A percentile compares a stretch with the other conserved stretches of the same genome.
phyloP scores from a whole-genome alignment of 2,329 filamentous ascomycete species.

The Aspergillus pseudotamarii region DNA sequence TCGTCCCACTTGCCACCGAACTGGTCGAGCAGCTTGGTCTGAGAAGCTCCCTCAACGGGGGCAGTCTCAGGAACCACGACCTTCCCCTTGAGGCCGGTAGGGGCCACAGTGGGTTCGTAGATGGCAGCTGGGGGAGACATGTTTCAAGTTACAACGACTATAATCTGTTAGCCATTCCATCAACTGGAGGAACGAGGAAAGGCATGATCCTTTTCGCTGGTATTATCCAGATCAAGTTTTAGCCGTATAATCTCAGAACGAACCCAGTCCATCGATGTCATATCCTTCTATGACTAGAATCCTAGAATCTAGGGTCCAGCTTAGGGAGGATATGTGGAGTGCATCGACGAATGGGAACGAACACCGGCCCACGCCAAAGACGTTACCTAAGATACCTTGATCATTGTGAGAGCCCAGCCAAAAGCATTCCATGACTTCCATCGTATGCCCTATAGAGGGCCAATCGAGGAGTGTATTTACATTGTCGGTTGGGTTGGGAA shows the following conservation, averaged over 20 bases:
- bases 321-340: conserved; percentile 2
- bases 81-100: conserved; percentile 45
- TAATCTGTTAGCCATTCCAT: conserved; percentile 46
- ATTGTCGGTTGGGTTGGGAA: conserved; percentile 21
- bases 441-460: conserved; percentile 17
- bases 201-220: conserved; percentile 99
- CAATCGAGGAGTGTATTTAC: conserved; percentile 24
- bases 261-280: conserved; percentile 27
- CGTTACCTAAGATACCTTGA: conserved; percentile 54
- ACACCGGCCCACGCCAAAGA: conserved; percentile 68
- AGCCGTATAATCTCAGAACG: conserved; percentile 81
- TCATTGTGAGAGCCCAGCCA: conserved; percentile 45
- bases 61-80: conserved; percentile 47
- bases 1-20: conserved; percentile 77
- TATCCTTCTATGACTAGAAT: background rate
- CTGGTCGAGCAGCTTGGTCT: conserved; percentile 61
- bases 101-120: conserved; percentile 52
- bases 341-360: conserved; percentile 43
- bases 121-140: conserved; percentile 82
- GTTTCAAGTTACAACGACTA: conserved; percentile 29
- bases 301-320: conserved; percentile 3
- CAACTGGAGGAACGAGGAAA: conserved; percentile 51
- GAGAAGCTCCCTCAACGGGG: conserved; percentile 41
- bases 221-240: conserved; percentile 99
- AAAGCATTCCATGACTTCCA: conserved; percentile 45